These are phyloP conservation scores for Akanthomyces dipterigenus DNA, from an alignment of 2,329 filamentous ascomycete species.

Conservation along the genomic window DNA sequence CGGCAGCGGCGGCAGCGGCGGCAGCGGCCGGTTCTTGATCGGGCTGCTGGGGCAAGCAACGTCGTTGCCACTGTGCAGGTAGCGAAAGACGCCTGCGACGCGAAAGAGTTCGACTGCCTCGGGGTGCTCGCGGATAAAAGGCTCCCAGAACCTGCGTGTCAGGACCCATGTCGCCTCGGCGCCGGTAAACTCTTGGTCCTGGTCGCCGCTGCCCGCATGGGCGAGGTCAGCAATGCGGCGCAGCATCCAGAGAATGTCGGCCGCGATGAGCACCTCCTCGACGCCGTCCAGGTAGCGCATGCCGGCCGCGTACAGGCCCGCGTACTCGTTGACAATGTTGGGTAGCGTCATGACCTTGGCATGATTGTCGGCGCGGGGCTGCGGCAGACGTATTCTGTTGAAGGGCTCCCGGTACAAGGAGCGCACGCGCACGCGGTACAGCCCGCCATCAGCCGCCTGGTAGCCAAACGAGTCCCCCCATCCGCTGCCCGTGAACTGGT, in stretches of 20 bases:
- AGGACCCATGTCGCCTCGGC: conserved; percentile 14
- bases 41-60: background rate
- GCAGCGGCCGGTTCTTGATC: background rate
- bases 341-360: conserved; percentile 28
- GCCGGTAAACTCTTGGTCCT: conserved; percentile 17
- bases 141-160: conserved; percentile 24
- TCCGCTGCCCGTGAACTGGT: conserved; percentile 14
- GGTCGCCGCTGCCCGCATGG: background rate
- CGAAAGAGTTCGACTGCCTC: conserved; percentile 23
- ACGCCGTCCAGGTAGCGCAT: background rate
- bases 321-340: conserved; percentile 28
- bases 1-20: too few relatives aligned
- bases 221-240: conserved; percentile 21
- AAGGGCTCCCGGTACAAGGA: conserved; percentile 29
- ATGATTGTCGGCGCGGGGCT: background rate
- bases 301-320: conserved; percentile 11
- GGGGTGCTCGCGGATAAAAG: conserved; percentile 25
- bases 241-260: conserved; percentile 30
- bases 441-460: conserved; percentile 22
- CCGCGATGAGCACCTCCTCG: conserved; percentile 18
- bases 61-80: background rate
- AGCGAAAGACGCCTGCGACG: conserved; percentile 21
- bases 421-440: conserved; percentile 28
- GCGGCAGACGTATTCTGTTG: conserved; percentile 19
- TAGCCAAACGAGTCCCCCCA: conserved; percentile 29